Conservation (phyloP, 305 asterid genomes). For the Fraxinus ornus region DNA sequence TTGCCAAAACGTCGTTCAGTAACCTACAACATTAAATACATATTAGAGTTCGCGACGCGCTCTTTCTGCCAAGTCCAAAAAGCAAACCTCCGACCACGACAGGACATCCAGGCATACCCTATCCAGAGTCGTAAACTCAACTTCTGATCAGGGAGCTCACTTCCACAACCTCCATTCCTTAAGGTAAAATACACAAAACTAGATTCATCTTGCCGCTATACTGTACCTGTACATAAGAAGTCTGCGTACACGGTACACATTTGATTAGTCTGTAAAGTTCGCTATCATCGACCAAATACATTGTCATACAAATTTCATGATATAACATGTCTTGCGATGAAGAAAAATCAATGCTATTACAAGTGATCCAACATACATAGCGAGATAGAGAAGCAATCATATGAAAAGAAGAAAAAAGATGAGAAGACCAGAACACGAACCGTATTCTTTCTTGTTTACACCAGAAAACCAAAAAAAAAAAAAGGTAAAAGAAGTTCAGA, state of each 20-base stretch:
- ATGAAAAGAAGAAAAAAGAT: neutral
- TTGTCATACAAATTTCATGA: neutral
- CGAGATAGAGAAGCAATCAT: neutral
- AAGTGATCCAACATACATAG: neutral
- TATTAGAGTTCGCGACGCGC: slow-evolving; percentile 11
- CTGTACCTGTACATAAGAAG: slow-evolving; percentile 7
- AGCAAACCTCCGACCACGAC: too few relatives aligned
- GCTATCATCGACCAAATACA: neutral
- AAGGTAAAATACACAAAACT: neutral
- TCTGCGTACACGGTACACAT: neutral
- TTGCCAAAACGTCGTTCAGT: slow-evolving; percentile 6
- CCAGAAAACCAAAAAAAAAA: neutral
- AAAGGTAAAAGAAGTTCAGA: neutral
- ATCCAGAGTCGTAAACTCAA: neutral
- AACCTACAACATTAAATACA: slow-evolving; percentile 17
- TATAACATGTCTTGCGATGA: neutral
- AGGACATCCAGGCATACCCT: too few relatives aligned
- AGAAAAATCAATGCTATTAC: neutral
- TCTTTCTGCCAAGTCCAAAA: neutral
- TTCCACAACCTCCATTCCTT: slow-evolving; percentile 4
- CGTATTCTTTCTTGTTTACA: neutral
- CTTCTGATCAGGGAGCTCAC: slow-evolving; percentile 1
- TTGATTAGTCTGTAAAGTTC: neutral
- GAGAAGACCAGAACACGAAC: neutral
- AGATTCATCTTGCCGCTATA: neutral